phyloP scores from a whole-genome alignment of 495 filamentous ascomycete genomes.

The Neurospora sp. region DNA sequence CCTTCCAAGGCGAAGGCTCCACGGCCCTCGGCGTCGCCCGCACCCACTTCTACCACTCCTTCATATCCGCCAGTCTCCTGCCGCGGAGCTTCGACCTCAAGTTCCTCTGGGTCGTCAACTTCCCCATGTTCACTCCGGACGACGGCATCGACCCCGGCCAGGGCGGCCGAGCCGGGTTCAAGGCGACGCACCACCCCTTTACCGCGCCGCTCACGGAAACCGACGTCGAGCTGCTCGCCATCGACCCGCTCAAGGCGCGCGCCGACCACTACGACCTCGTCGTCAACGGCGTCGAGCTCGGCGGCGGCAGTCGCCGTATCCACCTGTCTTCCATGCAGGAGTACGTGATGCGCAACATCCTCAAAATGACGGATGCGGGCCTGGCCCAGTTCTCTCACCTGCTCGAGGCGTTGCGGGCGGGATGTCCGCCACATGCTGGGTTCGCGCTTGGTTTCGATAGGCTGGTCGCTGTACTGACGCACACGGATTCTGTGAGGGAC shows the following conservation, averaged over 20 bases:
- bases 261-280: conserved; percentile 93
- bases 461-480: conserved; percentile 69
- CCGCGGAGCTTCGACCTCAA: conserved; percentile 44
- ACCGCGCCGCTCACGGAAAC: conserved; percentile 66
- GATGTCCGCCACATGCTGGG: conserved; percentile 95
- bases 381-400: conserved; percentile 74
- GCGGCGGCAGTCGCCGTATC: conserved; percentile 87
- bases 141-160: conserved; percentile 68
- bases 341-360: conserved; percentile 72
- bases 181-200: conserved; percentile 92
- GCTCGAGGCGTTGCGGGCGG: conserved; percentile 67
- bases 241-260: conserved; percentile 57
- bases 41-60: conserved; percentile 55
- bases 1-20: conserved; percentile 52
- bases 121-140: conserved; percentile 78
- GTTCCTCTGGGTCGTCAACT: conserved; percentile 78
- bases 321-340: conserved; percentile 79
- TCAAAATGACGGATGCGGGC: conserved; percentile 52
- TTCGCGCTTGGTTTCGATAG: conserved; percentile 90
- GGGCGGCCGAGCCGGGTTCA: conserved; percentile 66
- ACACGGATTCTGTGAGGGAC: conserved; percentile 67
- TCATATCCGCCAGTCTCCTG: conserved; percentile 49
- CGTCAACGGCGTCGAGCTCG: conserved; percentile 89
- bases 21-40: conserved; percentile 74
- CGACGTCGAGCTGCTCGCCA: conserved; percentile 66